These are phyloP conservation scores for Rhynchosporium graminicola DNA, from an alignment of 2,329 filamentous ascomycete species.

Conservation along the genomic window DNA sequence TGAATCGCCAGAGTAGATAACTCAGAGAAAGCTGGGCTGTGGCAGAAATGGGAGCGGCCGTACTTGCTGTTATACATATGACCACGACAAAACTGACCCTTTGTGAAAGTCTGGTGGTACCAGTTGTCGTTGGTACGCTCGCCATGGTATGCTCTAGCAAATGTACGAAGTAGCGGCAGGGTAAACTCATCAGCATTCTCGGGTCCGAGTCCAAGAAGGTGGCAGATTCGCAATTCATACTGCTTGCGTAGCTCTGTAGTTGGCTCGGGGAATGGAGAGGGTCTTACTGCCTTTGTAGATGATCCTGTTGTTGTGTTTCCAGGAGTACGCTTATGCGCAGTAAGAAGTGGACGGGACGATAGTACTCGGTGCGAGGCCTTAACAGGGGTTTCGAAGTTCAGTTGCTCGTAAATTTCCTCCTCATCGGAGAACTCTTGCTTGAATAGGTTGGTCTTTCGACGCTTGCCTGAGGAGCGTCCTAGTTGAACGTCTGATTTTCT, in stretches of 20 bases:
- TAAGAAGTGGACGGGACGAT: neutral
- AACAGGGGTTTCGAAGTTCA: slow-evolving; percentile 1
- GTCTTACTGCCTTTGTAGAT: neutral
- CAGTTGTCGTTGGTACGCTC: neutral
- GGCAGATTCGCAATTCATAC: neutral
- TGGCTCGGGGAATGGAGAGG: neutral
- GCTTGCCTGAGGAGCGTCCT: neutral
- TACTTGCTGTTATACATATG: neutral
- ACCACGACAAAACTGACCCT: neutral
- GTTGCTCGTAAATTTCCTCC: neutral
- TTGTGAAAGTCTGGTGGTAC: slow-evolving; percentile 5
- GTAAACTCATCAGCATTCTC: neutral
- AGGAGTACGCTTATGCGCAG: neutral
- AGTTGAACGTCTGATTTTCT: neutral
- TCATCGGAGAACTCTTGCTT: neutral
- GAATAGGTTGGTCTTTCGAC: neutral
- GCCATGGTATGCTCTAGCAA: neutral
- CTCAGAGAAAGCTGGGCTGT: neutral
- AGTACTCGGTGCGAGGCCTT: neutral
- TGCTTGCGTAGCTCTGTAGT: neutral
- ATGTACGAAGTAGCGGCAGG: slow-evolving; percentile 7
- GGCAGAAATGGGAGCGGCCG: neutral
- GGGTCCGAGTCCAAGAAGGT: neutral
- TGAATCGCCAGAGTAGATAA: neutral
- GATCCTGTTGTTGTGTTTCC: neutral